Conservation (phyloP, 225 moss, liverwort and hornwort species). For the Climacium dendroides region DNA sequence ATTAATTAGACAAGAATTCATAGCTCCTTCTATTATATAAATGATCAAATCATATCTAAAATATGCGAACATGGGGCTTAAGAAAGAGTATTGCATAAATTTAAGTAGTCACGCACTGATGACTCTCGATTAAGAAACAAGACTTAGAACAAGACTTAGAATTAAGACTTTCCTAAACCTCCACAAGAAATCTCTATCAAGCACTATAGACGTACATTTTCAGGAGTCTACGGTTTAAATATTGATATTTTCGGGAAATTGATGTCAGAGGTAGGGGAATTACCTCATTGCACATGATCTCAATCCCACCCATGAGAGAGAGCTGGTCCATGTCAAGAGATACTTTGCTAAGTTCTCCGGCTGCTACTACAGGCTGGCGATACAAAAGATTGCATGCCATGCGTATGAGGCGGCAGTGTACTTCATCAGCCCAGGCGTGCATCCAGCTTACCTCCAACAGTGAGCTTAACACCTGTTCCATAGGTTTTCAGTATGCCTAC, state of each 20-base stretch:
- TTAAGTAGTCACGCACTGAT: not conserved
- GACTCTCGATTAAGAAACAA: not conserved
- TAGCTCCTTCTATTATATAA: not conserved
- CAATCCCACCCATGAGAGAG: conserved; percentile 81
- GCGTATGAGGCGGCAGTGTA: conserved; percentile 78
- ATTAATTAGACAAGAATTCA: not conserved
- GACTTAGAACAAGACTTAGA: not conserved
- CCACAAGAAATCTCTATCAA: not conserved
- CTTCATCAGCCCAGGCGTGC: conserved; percentile 96
- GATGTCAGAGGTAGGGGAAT: not conserved
- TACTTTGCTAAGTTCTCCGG: conserved; percentile 27
- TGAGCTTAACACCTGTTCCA: conserved; percentile 63
- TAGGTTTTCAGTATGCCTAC: not conserved
- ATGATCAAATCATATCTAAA: not conserved
- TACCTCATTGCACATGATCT: conserved; percentile 90
- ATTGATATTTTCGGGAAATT: not conserved
- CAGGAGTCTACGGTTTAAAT: not conserved
- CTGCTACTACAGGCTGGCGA: conserved; percentile 30
- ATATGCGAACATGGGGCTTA: not conserved
- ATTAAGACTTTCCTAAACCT: not conserved
- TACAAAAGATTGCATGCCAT: conserved; percentile 88
- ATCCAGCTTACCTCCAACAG: conserved; percentile 91
- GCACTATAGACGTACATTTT: not conserved
- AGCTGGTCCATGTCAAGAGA: conserved; percentile 74
- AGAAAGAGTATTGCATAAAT: not conserved